These are phyloP conservation scores for Vicia sativa DNA, from an alignment of 306 rosid genomes.

Conservation along the genomic window DNA sequence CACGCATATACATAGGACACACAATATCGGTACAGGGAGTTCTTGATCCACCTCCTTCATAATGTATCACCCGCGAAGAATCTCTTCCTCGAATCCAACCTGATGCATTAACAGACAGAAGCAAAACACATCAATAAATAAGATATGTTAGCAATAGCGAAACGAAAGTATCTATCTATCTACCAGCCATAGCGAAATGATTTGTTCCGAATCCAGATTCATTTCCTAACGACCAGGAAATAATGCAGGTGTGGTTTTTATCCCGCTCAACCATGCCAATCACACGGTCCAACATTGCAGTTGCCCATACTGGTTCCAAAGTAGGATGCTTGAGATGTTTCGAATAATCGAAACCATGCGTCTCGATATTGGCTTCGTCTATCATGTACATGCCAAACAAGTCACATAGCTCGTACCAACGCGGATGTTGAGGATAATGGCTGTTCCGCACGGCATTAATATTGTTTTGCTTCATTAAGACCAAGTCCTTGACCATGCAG, in stretches of 20 bases:
- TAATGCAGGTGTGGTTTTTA: slow-evolving; percentile 88
- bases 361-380: slow-evolving; percentile 97
- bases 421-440: slow-evolving; percentile 97
- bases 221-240: slow-evolving; percentile 91
- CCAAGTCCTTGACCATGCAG: slow-evolving; percentile 96
- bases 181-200: slow-evolving; percentile 91
- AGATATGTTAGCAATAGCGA: not conserved
- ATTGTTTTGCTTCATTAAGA: slow-evolving; percentile 87
- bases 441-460: slow-evolving; percentile 96
- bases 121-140: not conserved
- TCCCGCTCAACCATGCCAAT: slow-evolving; percentile 99
- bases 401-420: slow-evolving; percentile 96
- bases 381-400: slow-evolving; percentile 96
- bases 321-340: slow-evolving; percentile 86
- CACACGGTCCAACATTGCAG: slow-evolving; percentile 96
- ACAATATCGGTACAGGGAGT: slow-evolving; percentile 88
- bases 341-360: slow-evolving; percentile 80
- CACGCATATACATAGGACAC: slow-evolving; percentile 98
- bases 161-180: slow-evolving; percentile 39
- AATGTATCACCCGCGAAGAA: slow-evolving; percentile 75
- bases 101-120: slow-evolving; percentile 35
- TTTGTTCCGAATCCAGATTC: slow-evolving; percentile 95
- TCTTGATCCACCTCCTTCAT: slow-evolving; percentile 97
- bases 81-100: slow-evolving; percentile 97
- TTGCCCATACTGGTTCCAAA: slow-evolving; percentile 83